These are phyloP conservation scores for Aspergillus sp. DNA, from an alignment of 2,329 filamentous ascomycete species.

Conservation along the genomic window DNA sequence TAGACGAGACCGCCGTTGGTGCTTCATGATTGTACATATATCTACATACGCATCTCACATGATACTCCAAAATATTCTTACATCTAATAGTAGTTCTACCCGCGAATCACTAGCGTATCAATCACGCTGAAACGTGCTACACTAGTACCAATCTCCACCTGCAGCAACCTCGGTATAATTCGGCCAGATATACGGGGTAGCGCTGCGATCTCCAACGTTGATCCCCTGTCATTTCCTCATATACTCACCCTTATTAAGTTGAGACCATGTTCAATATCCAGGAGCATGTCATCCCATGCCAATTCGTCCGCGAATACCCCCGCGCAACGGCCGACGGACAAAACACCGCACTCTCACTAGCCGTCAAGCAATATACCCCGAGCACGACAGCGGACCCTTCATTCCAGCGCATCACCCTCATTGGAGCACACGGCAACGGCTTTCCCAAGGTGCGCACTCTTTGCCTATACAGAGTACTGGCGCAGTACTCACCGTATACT, in stretches of 20 bases:
- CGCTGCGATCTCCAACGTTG: too few relatives aligned
- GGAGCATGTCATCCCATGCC: conserved; percentile 1
- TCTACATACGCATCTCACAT: too few relatives aligned
- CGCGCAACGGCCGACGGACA: neutral
- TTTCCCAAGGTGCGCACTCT: neutral
- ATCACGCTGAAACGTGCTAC: too few relatives aligned
- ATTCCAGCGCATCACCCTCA: neutral
- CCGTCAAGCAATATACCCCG: conserved; percentile 3
- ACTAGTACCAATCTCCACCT: too few relatives aligned
- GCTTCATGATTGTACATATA: too few relatives aligned
- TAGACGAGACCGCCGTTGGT: too few relatives aligned
- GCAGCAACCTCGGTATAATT: too few relatives aligned
- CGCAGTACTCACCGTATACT: too few relatives aligned
- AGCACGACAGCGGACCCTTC: neutral
- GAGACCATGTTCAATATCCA: neutral
- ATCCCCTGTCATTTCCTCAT: neutral
- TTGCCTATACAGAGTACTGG: neutral
- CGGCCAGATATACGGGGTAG: too few relatives aligned
- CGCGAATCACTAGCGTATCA: too few relatives aligned
- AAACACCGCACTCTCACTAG: neutral
- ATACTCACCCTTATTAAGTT: neutral
- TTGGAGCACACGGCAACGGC: neutral
- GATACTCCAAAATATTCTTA: too few relatives aligned
- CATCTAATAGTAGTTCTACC: too few relatives aligned
- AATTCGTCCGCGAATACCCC: conserved; percentile 1